Percentiles rank a stretch among this genome's conserved stretches.
phyloP scores from a whole-genome alignment of 176 grass and related monocot species.

The Aechmea fasciata region DNA sequence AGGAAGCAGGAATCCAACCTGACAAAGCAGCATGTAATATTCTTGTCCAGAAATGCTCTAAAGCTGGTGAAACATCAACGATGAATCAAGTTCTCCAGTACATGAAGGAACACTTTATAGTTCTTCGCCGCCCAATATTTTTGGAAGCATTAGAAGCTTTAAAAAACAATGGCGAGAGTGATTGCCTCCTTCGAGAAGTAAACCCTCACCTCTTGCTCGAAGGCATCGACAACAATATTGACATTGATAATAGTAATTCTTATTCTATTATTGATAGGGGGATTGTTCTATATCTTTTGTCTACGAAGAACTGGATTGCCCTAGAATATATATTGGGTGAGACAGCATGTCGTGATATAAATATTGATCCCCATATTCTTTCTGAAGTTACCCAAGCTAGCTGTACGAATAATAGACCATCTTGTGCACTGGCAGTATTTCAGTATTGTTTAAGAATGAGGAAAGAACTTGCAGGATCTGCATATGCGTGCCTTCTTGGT shows the following conservation, averaged over 20 bases:
- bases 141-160: constrained; percentile 55
- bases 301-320: constrained; percentile 38
- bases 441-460: constrained; percentile 34
- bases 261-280: constrained; percentile 41
- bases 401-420: constrained; percentile 34
- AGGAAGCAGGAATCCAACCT: constrained; percentile 61
- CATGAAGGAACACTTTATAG: constrained; percentile 63
- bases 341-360: constrained; percentile 28
- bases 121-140: constrained; percentile 52
- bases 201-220: constrained; percentile 55
- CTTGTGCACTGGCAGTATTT: constrained; percentile 42
- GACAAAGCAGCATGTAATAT: constrained; percentile 70
- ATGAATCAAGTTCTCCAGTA: constrained; percentile 52
- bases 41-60: constrained; percentile 60
- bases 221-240: constrained; percentile 26
- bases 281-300: constrained; percentile 43
- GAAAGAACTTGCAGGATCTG: constrained; percentile 34
- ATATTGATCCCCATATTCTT: constrained; percentile 41
- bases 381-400: constrained; percentile 43
- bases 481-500: constrained; percentile 57
- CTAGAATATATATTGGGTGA: constrained; percentile 36
- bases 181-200: constrained; percentile 56
- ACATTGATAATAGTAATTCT: constrained; percentile 35
- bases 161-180: constrained; percentile 38
- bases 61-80: constrained; percentile 40